These are phyloP conservation scores for Solanum lignicaule DNA, from an alignment of 257 asterid species.

Conservation along the genomic window DNA sequence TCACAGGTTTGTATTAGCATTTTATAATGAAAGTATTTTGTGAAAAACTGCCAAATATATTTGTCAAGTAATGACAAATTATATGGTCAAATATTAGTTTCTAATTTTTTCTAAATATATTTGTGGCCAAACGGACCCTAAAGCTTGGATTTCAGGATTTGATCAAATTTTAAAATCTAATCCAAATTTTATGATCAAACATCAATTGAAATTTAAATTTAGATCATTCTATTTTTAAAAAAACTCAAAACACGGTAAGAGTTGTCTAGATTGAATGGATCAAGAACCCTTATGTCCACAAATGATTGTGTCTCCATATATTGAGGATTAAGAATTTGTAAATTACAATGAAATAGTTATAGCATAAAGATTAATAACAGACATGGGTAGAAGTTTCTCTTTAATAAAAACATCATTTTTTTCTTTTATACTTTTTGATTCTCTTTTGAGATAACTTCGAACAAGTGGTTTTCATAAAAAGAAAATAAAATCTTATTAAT, in stretches of 20 bases:
- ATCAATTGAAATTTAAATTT: no score
- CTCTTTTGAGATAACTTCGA: neutral
- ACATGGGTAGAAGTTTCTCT: neutral
- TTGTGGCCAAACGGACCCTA: neutral
- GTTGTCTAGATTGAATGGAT: neutral
- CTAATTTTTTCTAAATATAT: neutral
- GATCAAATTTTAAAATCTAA: no score
- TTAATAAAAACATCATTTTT: neutral
- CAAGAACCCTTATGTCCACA: neutral
- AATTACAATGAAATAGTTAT: neutral
- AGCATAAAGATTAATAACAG: neutral
- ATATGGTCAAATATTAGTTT: no score
- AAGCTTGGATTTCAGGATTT: neutral
- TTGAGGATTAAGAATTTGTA: neutral
- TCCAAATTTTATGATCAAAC: no score
- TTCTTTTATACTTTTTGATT: neutral
- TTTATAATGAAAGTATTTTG: neutral
- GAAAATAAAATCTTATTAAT: neutral
- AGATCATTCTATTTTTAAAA: rapidly evolving
- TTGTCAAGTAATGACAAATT: neutral
- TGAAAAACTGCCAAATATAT: neutral
- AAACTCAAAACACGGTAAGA: neutral
- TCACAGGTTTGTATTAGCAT: no score
- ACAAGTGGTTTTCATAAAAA: neutral
- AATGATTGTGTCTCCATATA: neutral